Base-by-base conservation (phyloP, 1,284 basidiomycete species). In the Apiotrichum montevideense region DNA sequence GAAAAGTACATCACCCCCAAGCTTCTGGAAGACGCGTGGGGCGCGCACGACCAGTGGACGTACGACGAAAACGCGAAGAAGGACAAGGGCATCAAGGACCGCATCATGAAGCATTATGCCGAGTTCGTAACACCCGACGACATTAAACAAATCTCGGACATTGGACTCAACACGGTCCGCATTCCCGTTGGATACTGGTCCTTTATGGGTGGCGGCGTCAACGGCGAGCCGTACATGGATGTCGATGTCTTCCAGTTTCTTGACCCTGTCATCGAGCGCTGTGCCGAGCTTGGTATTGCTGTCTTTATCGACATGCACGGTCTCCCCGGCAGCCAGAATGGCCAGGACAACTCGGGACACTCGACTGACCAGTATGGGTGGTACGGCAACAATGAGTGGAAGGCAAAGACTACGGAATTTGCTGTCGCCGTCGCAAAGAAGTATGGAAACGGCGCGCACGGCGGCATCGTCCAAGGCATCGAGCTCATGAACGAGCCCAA, bases 311-410 rank as follows among this genome's bases (percentile, higher is more conserved):
- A 79, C 58, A 60, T 78, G 29, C 90, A 93, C 70, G 88, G 89
- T 53, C 87, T 83, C 21, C 89, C 89, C 0, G 89, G 87, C 21
- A 87, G 85, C 64, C 87, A 93, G 77, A 91, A 82, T 66, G 77
- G 78, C 7, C 89, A 85, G 56, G 90, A 92, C 75, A 91, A 91
- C 75, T 89, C 87, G 13, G 91, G 91, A 5, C 85, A 86, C 43
- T 81, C 78, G 54, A 39, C 37, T 39, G 79, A 85, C 52, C 64
- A 78, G 15, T 86, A 87, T 8, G 65, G 77, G 35, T 96, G 90
- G 92, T 85, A 88, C n/a, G 80, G 80, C 3, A 81, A 83, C 56
- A 76, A 80, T 57, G 15, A 46, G 8, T 46, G 10, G 15, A 34
- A 34, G 9, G 11, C 7, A 4, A 33, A 33, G 32, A 10, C 45